Conservation (phyloP, 1,284 basidiomycete species). For the Inonotus hispidus region DNA sequence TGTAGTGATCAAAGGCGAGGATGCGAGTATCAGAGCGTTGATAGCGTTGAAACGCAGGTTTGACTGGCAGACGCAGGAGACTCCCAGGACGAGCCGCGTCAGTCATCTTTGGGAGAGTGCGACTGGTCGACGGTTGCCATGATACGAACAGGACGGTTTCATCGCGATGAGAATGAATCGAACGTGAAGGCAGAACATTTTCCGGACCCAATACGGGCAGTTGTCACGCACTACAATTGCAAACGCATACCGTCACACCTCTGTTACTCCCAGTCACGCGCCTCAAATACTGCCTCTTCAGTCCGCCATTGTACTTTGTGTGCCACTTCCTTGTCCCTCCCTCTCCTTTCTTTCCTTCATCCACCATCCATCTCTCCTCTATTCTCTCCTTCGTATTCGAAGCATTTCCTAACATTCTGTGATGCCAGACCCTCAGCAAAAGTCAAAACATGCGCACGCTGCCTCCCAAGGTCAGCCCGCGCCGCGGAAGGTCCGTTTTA, state of each 20-base stretch:
- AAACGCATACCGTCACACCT: not conserved
- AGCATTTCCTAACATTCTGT: not conserved
- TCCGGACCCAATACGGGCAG: not conserved
- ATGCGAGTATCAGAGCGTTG: not conserved
- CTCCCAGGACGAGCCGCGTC: not conserved
- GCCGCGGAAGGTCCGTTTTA: slow-evolving; percentile 87
- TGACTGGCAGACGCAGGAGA: not conserved
- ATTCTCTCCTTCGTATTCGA: not conserved
- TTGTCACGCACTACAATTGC: not conserved
- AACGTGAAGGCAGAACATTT: not conserved
- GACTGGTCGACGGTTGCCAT: slow-evolving; percentile 9
- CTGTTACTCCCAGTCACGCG: not conserved
- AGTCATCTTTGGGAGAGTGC: not conserved
- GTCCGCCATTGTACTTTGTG: not conserved
- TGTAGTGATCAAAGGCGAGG: not conserved
- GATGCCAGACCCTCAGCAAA: slow-evolving; percentile 23
- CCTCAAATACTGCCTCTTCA: not conserved
- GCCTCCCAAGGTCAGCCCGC: slow-evolving; percentile 59
- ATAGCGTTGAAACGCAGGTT: not conserved
- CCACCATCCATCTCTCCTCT: not conserved
- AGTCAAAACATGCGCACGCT: slow-evolving; percentile 57
- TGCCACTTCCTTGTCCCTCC: slow-evolving; percentile 3
- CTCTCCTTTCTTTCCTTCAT: not conserved
- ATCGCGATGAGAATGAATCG: slow-evolving; percentile 8
- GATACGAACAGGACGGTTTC: not conserved